phyloP scores from a whole-genome alignment of 2,329 filamentous ascomycete species.

The Nemania diffusa region DNA sequence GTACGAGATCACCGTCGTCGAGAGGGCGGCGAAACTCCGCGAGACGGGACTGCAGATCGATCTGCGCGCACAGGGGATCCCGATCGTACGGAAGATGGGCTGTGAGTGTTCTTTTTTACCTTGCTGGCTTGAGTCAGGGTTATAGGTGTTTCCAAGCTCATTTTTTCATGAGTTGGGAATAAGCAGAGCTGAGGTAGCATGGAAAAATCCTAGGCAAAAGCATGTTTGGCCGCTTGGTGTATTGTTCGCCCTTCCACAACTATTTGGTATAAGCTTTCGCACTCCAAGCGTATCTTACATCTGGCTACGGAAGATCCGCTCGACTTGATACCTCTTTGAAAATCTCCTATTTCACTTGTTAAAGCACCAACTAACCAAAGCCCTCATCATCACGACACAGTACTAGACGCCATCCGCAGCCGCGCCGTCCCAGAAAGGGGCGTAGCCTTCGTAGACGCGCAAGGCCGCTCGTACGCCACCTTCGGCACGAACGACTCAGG shows the following conservation, averaged over 20 bases:
- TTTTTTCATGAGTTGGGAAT: no score
- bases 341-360: neutral
- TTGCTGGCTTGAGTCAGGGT: no score
- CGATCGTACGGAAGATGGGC: slow-evolving; percentile 54
- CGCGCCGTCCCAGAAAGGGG: slow-evolving; percentile 60
- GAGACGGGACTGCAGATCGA: slow-evolving; percentile 59
- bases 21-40: slow-evolving; percentile 53
- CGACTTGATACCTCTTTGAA: neutral
- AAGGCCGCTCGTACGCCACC: slow-evolving; percentile 53
- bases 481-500: slow-evolving; percentile 55
- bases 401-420: slow-evolving; percentile 51
- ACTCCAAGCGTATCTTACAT: no score
- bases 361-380: neutral
- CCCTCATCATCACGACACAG: neutral
- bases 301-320: no score
- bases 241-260: no score
- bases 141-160: no score
- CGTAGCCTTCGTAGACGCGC: slow-evolving; percentile 56
- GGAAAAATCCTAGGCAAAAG: no score
- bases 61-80: slow-evolving; percentile 56
- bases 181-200: no score
- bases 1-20: slow-evolving; percentile 56
- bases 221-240: no score
- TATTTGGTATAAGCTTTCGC: no score
- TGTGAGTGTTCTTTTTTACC: slow-evolving; percentile 25